Base-by-base conservation (phyloP, 345 rosid species). In the Pseudoturritis turrita region DNA sequence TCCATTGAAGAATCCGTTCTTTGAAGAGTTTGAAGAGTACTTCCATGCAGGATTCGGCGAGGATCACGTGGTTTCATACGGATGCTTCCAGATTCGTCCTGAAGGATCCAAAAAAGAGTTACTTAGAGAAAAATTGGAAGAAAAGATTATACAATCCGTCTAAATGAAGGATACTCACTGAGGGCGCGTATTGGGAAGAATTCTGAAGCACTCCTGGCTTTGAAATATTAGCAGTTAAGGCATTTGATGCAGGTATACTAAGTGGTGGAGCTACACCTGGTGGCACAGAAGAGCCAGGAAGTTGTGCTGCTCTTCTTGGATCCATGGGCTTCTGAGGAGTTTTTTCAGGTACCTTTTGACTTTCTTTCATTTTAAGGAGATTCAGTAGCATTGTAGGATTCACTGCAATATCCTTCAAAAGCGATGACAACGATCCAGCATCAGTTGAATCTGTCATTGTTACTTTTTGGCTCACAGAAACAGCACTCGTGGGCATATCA, bases 61-160 rank as follows among this genome's bases (percentile, higher is more conserved):
- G 99, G 99, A 70, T 95, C 99, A 61, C 99, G 94, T 52, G 97
- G 89, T 80, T 95, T 95, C 99, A 95, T 92, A 57, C 94, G 87
- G 56, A 88, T 81, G 80, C 85, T 88, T 68, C 81, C 88, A 36
- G 80, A 26, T 44, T 91, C 92, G 51, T 88, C 96, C 98, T 91
- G 83, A 62, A 65, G 25, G 61, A 41, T 47, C 39, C 41, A 64
- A 39, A 66, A 26, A 50, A 51, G 44, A 59, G 68, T 66, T 74
- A 58, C 3, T 37, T 67, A n/a, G 25, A 69, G 35, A 7, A 22
- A 57, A 44, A 13, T 4, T 18, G 31, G 17, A 53, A 23, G 29
- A 67, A 19, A 6, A 51, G 3, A 37, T 50, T 57, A 3, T 28
- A 58, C 12, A 62, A 62, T 41, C 45, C 2, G 18, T 13, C 22